Evolutionary conservation across 148 eudicot species (phyloP).

Genomic region (Pharnaceum exiguum): DNA sequence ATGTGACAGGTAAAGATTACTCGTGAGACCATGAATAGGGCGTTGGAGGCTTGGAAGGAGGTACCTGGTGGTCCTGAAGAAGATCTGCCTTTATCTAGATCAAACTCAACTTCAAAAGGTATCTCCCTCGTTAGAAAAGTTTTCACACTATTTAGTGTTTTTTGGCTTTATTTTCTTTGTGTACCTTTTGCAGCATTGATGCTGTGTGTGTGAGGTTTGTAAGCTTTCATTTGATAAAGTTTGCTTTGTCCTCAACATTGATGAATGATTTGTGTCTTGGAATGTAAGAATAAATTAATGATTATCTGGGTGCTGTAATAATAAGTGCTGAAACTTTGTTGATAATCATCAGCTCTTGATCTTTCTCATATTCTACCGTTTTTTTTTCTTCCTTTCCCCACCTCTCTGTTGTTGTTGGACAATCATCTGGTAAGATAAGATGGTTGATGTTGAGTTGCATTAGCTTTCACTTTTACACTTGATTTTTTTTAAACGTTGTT

Average conservation of each 20-base stretch:
- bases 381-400: too few species aligned
- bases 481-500: background rate
- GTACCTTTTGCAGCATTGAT: background rate
- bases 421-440: too few species aligned
- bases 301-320: too few species aligned
- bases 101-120: slow-evolving; percentile 49
- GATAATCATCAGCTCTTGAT: too few species aligned
- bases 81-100: slow-evolving; percentile 25
- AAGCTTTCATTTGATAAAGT: background rate
- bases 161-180: background rate
- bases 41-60: slow-evolving; percentile 65
- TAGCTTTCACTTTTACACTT: too few species aligned
- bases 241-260: too few species aligned
- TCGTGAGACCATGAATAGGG: slow-evolving; percentile 65
- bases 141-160: background rate
- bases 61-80: slow-evolving; percentile 37
- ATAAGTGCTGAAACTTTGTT: too few species aligned
- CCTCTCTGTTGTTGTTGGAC: too few species aligned
- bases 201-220: background rate
- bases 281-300: too few species aligned
- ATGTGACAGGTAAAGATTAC: slow-evolving; percentile 59
- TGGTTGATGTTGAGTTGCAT: too few species aligned
- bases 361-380: too few species aligned
- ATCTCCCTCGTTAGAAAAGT: slow-evolving; percentile 9
- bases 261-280: too few species aligned